Conservation (phyloP, 1,284 basidiomycete genomes). For the Athelia psychrophila region DNA sequence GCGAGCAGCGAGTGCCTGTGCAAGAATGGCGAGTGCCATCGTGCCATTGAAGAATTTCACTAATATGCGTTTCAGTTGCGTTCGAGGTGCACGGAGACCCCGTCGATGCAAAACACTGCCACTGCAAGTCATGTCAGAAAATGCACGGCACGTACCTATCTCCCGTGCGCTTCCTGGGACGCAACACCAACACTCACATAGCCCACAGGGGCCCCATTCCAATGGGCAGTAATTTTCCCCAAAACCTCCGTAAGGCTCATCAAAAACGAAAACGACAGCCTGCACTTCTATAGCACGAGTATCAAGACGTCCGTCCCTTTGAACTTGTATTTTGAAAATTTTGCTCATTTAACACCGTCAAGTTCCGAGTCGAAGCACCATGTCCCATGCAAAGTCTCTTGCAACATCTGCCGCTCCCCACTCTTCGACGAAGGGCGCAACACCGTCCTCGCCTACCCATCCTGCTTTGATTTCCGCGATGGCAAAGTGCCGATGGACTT, state of each 20-base stretch:
- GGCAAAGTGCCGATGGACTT: conserved; percentile 23
- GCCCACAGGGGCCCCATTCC: conserved; percentile 25
- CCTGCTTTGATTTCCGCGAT: conserved; percentile 25
- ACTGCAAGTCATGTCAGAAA: conserved; percentile 14
- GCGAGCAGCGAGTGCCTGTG: conserved; percentile 29
- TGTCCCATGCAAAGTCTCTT: conserved; percentile 33
- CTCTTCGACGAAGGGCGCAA: conserved; percentile 33
- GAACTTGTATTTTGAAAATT: neutral
- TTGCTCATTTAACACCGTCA: neutral
- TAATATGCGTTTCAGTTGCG: too few relatives aligned
- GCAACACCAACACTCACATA: conserved; percentile 12
- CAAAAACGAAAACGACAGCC: conserved; percentile 22
- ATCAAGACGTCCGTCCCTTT: neutral
- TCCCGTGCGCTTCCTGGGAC: conserved; percentile 21
- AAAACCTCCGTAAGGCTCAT: conserved; percentile 29
- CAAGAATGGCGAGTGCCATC: conserved; percentile 14
- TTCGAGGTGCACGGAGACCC: conserved; percentile 31
- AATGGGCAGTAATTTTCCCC: conserved; percentile 33
- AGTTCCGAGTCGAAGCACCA: conserved; percentile 18
- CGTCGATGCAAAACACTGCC: conserved; percentile 30
- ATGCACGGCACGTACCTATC: neutral
- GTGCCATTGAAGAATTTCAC: conserved; percentile 7
- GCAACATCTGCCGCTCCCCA: conserved; percentile 28
- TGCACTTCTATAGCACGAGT: conserved; percentile 31
- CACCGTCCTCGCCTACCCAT: conserved; percentile 30